A percentile compares a stretch with the other conserved stretches of the same genome.
phyloP scores from a whole-genome alignment of 352 stramenopile species.

The Labyrinthula sp. region DNA sequence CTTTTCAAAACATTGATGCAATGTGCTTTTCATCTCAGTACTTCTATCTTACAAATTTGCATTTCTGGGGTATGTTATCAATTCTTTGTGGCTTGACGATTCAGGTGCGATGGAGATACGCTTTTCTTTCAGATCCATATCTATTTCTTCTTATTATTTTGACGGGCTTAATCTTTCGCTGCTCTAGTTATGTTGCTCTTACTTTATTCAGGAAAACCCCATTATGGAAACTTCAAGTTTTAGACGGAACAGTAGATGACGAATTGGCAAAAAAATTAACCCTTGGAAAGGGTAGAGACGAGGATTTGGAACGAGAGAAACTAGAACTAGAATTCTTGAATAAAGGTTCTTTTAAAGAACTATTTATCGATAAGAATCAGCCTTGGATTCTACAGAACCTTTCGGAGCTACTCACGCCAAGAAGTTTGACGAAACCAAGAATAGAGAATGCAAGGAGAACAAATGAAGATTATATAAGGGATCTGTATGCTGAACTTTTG shows the following conservation, averaged over 20 bases:
- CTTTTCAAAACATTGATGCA: conserved; percentile 72
- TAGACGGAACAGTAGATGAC: conserved; percentile 81
- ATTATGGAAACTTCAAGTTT: conserved; percentile 68
- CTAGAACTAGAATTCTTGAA: conserved; percentile 84
- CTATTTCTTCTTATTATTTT: conserved; percentile 62
- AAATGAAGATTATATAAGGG: conserved; percentile 73
- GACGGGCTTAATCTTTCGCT: conserved; percentile 49
- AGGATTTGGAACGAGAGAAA: conserved; percentile 74
- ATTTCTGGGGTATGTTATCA: conserved; percentile 58
- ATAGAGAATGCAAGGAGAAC: conserved; percentile 47
- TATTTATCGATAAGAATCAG: conserved; percentile 83
- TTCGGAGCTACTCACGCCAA: conserved; percentile 75
- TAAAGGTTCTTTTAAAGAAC: conserved; percentile 77
- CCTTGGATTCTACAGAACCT: conserved; percentile 88
- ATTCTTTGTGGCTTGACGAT: conserved; percentile 73
- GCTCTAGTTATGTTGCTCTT: conserved; percentile 42
- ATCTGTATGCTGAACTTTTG: conserved; percentile 83
- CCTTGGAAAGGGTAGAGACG: conserved; percentile 68
- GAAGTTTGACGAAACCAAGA: conserved; percentile 47
- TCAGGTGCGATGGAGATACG: conserved; percentile 73
- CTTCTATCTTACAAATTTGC: conserved; percentile 66
- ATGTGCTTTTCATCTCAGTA: conserved; percentile 79
- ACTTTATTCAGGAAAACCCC: conserved; percentile 48
- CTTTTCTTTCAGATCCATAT: conserved; percentile 65
- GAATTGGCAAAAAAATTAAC: conserved; percentile 76